These are phyloP conservation scores for Colletotrichum sp. DNA, from an alignment of 2,329 filamentous ascomycete genomes.

Conservation along the genomic window DNA sequence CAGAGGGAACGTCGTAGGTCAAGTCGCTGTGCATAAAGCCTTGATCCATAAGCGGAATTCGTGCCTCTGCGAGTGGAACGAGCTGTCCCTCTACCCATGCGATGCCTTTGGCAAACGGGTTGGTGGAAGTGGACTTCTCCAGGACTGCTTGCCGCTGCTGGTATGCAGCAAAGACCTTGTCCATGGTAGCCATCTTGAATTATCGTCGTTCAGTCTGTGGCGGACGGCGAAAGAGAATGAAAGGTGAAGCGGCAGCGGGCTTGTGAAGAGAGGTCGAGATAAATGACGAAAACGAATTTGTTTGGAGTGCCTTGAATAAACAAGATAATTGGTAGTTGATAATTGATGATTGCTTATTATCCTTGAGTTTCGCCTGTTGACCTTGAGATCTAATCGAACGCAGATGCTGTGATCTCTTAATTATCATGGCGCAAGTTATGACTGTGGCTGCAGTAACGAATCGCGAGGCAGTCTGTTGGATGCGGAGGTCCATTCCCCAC, in stretches of 20 bases:
- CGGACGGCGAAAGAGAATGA: neutral
- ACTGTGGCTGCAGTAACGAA: neutral
- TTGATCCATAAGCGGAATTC: slow-evolving; percentile 55
- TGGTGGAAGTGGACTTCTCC: slow-evolving; percentile 16
- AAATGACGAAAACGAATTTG: neutral
- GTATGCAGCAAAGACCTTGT: slow-evolving; percentile 33
- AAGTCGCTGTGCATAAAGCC: slow-evolving; percentile 58
- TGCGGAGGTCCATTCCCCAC: neutral
- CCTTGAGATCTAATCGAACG: neutral
- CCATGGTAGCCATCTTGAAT: slow-evolving; percentile 45
- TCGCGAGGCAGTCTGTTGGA: neutral
- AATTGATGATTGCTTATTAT: neutral
- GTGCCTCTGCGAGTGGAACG: slow-evolving; percentile 48
- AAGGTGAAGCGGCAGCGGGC: neutral
- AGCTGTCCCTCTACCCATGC: slow-evolving; percentile 52
- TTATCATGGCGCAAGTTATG: neutral
- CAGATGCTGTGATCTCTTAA: neutral
- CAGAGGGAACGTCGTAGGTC: slow-evolving; percentile 56
- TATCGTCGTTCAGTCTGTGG: neutral
- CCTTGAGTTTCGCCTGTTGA: neutral
- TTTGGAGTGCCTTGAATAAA: neutral
- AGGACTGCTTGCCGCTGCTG: neutral
- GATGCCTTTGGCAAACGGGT: slow-evolving; percentile 47
- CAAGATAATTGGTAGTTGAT: neutral
- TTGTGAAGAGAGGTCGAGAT: neutral